Evolutionary conservation across 164 flowering plant genomes (phyloP).

Genomic region (Sextonia rubra): DNA sequence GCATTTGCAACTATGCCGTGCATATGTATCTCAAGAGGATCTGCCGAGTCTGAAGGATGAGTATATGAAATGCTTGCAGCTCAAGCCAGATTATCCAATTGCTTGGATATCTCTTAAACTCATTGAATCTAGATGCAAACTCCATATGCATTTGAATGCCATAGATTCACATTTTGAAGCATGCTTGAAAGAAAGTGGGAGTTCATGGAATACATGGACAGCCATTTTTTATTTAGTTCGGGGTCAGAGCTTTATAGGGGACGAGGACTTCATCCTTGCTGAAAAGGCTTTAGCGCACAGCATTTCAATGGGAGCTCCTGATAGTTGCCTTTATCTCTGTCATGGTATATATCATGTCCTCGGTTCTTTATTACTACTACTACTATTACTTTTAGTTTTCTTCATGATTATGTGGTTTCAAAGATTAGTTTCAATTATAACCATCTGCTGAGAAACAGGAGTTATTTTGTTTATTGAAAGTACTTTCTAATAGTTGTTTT

Average conservation of each 20-base stretch:
- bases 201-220: slow-evolving; percentile 49
- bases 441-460: too few relatives aligned
- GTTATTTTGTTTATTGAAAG: too few relatives aligned
- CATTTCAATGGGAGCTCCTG: slow-evolving; percentile 45
- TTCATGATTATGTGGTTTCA: too few relatives aligned
- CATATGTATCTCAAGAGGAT: slow-evolving; percentile 50
- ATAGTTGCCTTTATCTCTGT: slow-evolving; percentile 60
- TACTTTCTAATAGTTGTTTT: too few relatives aligned
- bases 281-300: slow-evolving; percentile 55
- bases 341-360: slow-evolving; percentile 53
- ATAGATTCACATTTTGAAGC: slow-evolving; percentile 39
- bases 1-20: slow-evolving; percentile 74
- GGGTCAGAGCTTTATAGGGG: slow-evolving; percentile 46
- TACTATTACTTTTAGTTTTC: too few relatives aligned
- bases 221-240: slow-evolving; percentile 45
- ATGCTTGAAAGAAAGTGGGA: slow-evolving; percentile 32
- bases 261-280: slow-evolving; percentile 51
- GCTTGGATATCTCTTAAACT: slow-evolving; percentile 79
- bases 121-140: slow-evolving; percentile 38
- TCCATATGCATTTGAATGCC: slow-evolving; percentile 26
- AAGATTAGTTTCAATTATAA: too few relatives aligned
- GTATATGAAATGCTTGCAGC: slow-evolving; percentile 57
- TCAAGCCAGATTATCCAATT: slow-evolving; percentile 56
- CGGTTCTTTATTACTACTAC: not conserved
- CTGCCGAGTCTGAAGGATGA: slow-evolving; percentile 34